Conservation (phyloP, 2,329 filamentous ascomycete species). For the Cytospora chrysosperma region DNA sequence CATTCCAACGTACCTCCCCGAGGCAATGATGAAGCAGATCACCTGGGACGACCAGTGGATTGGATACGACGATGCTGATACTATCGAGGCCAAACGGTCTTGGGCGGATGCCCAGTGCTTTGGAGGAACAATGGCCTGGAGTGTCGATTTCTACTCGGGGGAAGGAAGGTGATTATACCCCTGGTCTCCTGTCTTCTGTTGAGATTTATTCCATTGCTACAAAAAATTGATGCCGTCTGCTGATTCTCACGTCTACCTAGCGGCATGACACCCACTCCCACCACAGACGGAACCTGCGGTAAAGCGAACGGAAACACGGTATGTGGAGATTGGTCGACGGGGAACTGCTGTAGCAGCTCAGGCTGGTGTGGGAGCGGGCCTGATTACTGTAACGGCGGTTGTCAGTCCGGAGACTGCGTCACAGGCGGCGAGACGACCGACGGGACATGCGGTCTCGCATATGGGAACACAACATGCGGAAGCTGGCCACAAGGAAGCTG, state of each 20-base stretch:
- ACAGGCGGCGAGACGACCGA: background rate
- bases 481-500: too few relatives aligned
- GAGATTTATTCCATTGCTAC: background rate
- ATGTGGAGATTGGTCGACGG: background rate
- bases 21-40: constrained; percentile 32
- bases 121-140: constrained; percentile 36
- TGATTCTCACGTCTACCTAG: background rate
- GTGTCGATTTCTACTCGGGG: constrained; percentile 26
- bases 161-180: background rate
- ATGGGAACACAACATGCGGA: too few relatives aligned
- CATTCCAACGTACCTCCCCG: constrained; percentile 23
- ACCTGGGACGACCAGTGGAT: constrained; percentile 32
- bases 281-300: background rate
- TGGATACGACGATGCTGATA: constrained; percentile 30
- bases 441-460: too few relatives aligned
- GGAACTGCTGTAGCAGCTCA: background rate
- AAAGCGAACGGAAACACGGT: background rate
- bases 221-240: background rate
- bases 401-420: background rate
- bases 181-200: background rate
- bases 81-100: constrained; percentile 28
- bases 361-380: background rate
- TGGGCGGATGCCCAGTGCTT: constrained; percentile 33
- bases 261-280: background rate
- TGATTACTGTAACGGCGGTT: background rate